Conservation (phyloP, 495 filamentous ascomycete genomes). For the Neurospora sp. region DNA sequence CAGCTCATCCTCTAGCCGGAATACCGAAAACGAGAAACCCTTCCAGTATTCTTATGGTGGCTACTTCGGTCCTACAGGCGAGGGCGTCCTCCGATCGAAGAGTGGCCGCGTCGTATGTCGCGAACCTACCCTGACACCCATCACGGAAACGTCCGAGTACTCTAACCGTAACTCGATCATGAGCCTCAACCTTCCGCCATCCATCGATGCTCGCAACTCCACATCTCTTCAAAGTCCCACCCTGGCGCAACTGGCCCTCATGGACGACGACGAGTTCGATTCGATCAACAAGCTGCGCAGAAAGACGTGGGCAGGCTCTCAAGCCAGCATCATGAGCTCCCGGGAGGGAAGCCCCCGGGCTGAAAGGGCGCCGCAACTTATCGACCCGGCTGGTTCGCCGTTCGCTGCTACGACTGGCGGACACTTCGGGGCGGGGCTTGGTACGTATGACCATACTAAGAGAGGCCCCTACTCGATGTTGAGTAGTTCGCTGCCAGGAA, state of each 20-base stretch:
- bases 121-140: conserved; percentile 89
- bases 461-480: background rate
- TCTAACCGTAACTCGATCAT: conserved; percentile 88
- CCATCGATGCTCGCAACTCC: conserved; percentile 20
- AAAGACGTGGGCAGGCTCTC: conserved; percentile 72
- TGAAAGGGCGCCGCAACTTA: conserved; percentile 16
- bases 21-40: conserved; percentile 24
- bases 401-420: background rate
- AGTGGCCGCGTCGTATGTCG: conserved; percentile 63
- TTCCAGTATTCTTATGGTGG: conserved; percentile 66
- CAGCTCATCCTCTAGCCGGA: background rate
- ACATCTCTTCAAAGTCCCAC: conserved; percentile 41
- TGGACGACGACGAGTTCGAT: conserved; percentile 50
- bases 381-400: background rate
- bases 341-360: conserved; percentile 47
- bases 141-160: conserved; percentile 93
- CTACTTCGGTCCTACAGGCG: conserved; percentile 71
- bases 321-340: conserved; percentile 55
- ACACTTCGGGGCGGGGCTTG: background rate
- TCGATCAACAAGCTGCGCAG: conserved; percentile 62
- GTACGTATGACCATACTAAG: background rate
- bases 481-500: background rate
- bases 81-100: conserved; percentile 45
- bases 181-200: conserved; percentile 51
- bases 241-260: conserved; percentile 60